Percentiles rank a stretch among this genome's conserved stretches.
Evolutionary conservation across 1,284 basidiomycete species (phyloP).

Genomic region (Ceratobasidium sp.): DNA sequence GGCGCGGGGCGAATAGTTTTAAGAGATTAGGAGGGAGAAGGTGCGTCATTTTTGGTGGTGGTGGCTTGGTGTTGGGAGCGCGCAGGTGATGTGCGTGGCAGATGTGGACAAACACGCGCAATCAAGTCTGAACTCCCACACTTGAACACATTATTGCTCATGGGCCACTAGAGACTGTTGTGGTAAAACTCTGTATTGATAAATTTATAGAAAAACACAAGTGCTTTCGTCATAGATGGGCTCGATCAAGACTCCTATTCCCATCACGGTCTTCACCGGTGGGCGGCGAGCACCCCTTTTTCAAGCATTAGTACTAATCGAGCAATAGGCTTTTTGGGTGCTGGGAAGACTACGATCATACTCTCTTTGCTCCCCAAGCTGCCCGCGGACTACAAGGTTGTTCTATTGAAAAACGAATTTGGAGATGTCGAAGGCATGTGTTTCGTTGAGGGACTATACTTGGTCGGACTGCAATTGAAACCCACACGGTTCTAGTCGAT

Average conservation of each 20-base stretch:
- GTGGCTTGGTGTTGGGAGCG: conserved; percentile 7
- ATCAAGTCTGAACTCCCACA: conserved; percentile 4
- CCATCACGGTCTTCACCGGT: conserved; percentile 43
- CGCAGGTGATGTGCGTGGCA: conserved; percentile 46
- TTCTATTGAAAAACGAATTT: conserved; percentile 89
- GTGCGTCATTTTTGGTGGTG: conserved; percentile 62
- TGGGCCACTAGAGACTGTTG: background rate
- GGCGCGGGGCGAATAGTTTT: conserved; percentile 91
- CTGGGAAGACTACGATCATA: conserved; percentile 65
- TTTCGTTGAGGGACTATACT: conserved; percentile 24
- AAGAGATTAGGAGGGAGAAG: conserved; percentile 92
- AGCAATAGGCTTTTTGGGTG: conserved; percentile 45
- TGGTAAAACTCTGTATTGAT: background rate
- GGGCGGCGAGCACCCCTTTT: background rate
- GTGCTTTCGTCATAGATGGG: conserved; percentile 2
- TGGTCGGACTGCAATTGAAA: background rate
- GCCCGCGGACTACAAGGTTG: conserved; percentile 82
- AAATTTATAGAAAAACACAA: background rate
- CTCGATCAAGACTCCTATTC: conserved; percentile 26
- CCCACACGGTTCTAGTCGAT: conserved; percentile 66
- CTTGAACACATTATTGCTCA: conserved; percentile 6
- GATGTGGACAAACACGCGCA: conserved; percentile 1
- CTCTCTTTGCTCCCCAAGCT: conserved; percentile 81
- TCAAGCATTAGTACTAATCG: background rate
- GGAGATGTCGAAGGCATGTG: conserved; percentile 76